phyloP scores from a whole-genome alignment of 1,284 basidiomycete genomes.

The Tremellales sp. region DNA sequence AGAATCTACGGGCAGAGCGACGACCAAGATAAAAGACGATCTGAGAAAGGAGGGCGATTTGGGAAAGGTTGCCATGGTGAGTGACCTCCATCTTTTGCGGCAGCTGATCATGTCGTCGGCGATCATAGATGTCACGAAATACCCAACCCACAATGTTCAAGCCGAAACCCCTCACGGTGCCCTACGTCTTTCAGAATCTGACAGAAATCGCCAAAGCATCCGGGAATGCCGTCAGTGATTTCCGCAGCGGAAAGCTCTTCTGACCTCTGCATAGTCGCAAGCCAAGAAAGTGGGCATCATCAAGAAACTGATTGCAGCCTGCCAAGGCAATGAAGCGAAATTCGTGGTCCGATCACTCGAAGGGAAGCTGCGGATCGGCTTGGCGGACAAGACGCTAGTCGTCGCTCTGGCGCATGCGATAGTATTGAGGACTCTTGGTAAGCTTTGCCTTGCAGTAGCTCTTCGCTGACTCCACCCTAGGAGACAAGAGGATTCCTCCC shows the following conservation, averaged over 20 bases:
- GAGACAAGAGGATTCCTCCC: constrained; percentile 65
- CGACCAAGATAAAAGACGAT: constrained; percentile 80
- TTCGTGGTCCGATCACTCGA: constrained; percentile 94
- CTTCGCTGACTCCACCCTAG: constrained; percentile 46
- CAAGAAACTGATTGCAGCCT: constrained; percentile 88
- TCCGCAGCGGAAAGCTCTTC: not conserved
- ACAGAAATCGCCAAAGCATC: constrained; percentile 80
- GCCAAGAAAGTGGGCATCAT: constrained; percentile 93
- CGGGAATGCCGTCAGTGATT: constrained; percentile 66
- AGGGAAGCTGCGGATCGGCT: constrained; percentile 94
- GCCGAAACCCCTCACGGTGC: constrained; percentile 82
- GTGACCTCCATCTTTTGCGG: constrained; percentile 14
- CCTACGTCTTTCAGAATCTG: constrained; percentile 78
- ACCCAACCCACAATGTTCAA: constrained; percentile 94
- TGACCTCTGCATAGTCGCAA: constrained; percentile 56
- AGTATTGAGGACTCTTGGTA: constrained; percentile 72
- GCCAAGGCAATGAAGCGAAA: constrained; percentile 79
- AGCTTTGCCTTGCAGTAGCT: constrained; percentile 19
- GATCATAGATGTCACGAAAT: constrained; percentile 75
- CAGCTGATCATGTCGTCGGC: not conserved
- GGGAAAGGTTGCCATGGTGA: constrained; percentile 88
- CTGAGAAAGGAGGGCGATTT: constrained; percentile 92
- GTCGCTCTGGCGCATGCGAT: constrained; percentile 83
- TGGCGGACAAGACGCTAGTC: constrained; percentile 89
- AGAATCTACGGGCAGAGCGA: constrained; percentile 85